A percentile compares a stretch with the other conserved stretches of the same genome.
Conservation (phyloP, 345 rosid genomes). For the Jatropha curcas region DNA sequence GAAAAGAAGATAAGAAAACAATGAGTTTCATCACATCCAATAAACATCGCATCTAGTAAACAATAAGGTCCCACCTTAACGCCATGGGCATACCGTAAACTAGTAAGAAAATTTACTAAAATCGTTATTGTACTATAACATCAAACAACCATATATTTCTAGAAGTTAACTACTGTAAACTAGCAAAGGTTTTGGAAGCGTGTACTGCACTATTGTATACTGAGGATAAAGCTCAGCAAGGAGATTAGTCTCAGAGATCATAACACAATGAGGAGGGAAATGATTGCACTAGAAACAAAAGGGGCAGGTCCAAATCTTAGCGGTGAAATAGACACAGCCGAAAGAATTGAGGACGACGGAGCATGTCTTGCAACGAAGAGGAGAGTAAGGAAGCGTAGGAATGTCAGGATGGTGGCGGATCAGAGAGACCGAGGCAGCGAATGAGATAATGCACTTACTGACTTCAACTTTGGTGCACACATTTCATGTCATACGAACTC, state of each 20-base stretch:
- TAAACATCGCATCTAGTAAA: background rate
- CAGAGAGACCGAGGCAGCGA: constrained; percentile 85
- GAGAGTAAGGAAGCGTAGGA: constrained; percentile 78
- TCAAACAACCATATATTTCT: background rate
- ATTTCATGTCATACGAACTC: constrained; percentile 98
- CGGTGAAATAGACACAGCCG: constrained; percentile 72
- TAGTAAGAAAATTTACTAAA: background rate
- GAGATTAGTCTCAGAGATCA: constrained; percentile 73
- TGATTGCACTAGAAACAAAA: no score
- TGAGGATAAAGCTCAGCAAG: constrained; percentile 92
- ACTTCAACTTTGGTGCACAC: constrained; percentile 90
- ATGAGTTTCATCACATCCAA: constrained; percentile 1
- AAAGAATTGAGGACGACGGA: constrained; percentile 63
- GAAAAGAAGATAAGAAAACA: constrained; percentile 2
- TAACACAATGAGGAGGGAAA: no score
- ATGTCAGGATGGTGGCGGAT: constrained; percentile 78
- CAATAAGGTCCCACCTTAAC: background rate
- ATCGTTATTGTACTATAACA: background rate
- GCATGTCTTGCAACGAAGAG: constrained; percentile 82
- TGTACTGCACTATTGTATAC: constrained; percentile 75
- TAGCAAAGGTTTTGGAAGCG: constrained; percentile 46
- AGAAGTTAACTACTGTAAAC: no score
- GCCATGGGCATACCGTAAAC: background rate
- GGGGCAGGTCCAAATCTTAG: constrained; percentile 98
- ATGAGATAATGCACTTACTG: constrained; percentile 96